Percentiles rank a stretch among this genome's conserved stretches.
Conservation (phyloP, 1,139 yeast species). For the Diutina ranongensis region DNA sequence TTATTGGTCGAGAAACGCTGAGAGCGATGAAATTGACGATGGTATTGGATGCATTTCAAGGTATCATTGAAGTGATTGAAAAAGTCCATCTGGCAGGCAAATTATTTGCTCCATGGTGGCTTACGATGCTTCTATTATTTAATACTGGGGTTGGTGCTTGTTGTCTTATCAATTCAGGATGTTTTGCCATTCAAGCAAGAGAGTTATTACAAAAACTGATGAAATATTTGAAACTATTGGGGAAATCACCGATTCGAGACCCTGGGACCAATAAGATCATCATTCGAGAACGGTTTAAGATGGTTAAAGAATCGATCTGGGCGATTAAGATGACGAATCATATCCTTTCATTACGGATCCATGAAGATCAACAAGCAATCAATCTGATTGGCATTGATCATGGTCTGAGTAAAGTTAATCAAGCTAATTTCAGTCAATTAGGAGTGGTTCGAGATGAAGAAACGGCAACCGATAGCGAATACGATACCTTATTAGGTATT, state of each 20-base stretch:
- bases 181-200: slow-evolving; percentile 16
- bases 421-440: slow-evolving; percentile 35
- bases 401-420: slow-evolving; percentile 44
- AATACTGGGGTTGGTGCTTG: slow-evolving; percentile 35
- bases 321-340: slow-evolving; percentile 47
- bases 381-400: slow-evolving; percentile 40
- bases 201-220: slow-evolving; percentile 18
- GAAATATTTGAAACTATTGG: slow-evolving; percentile 17
- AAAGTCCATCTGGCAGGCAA: slow-evolving; percentile 23
- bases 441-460: slow-evolving; percentile 15
- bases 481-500: neutral
- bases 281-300: slow-evolving; percentile 34
- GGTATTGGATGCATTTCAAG: slow-evolving; percentile 27
- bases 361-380: slow-evolving; percentile 28
- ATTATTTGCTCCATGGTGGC: slow-evolving; percentile 45
- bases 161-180: slow-evolving; percentile 35
- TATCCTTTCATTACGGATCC: slow-evolving; percentile 34
- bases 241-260: slow-evolving; percentile 22
- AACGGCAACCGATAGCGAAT: neutral
- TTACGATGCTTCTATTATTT: slow-evolving; percentile 33
- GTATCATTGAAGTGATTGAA: slow-evolving; percentile 23
- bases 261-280: slow-evolving; percentile 21
- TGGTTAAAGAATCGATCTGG: slow-evolving; percentile 59
- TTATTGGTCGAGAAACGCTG: slow-evolving; percentile 22
- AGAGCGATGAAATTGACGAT: slow-evolving; percentile 23